These are phyloP conservation scores for Citrus hindsii DNA, from an alignment of 345 rosid genomes.

Conservation along the genomic window DNA sequence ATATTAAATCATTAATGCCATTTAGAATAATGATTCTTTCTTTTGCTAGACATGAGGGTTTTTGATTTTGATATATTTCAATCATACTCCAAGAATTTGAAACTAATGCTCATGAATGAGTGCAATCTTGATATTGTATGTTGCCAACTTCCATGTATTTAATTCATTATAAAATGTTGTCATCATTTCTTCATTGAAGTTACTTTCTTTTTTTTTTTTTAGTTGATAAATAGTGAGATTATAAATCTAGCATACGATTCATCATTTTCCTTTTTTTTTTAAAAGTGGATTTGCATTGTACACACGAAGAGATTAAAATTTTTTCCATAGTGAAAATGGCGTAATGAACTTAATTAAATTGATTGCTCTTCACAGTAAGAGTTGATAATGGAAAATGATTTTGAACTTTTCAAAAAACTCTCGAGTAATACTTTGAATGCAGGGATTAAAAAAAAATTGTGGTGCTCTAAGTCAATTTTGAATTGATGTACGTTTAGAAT, in stretches of 20 bases:
- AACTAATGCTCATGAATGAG: neutral
- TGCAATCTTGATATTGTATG: neutral
- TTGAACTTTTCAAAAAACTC: neutral
- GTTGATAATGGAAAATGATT: too few species aligned
- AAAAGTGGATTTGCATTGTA: neutral
- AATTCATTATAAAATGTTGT: neutral
- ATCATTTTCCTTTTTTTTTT: too few species aligned
- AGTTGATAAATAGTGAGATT: neutral
- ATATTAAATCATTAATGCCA: neutral
- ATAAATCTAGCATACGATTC: too few species aligned
- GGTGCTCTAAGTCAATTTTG: too few species aligned
- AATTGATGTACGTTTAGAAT: neutral
- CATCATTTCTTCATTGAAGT: neutral
- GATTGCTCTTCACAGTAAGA: too few species aligned
- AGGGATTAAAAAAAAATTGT: too few species aligned
- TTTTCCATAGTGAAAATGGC: too few species aligned
- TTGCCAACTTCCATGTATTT: neutral
- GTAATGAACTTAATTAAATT: too few species aligned
- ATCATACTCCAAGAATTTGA: neutral
- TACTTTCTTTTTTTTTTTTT: too few species aligned
- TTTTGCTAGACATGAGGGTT: neutral
- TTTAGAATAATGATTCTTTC: neutral
- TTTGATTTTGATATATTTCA: neutral
- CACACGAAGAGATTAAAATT: too few species aligned
- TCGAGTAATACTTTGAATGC: neutral